Base-by-base conservation (phyloP, 2,329 filamentous ascomycete species). In the Cadophora sp. region DNA sequence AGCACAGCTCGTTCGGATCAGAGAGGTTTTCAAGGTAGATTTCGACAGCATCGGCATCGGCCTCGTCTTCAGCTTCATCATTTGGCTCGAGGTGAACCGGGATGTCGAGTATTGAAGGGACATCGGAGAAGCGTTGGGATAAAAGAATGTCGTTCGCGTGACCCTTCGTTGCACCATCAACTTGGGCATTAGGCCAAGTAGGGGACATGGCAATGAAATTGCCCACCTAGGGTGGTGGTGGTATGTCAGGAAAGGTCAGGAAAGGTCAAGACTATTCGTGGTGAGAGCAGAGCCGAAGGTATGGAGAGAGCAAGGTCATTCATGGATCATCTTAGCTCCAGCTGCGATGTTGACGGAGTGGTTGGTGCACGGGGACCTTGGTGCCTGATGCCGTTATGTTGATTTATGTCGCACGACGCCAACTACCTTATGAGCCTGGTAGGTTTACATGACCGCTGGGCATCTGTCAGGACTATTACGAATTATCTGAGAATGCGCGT, bases 1-100 rank as follows among this genome's bases (percentile, higher is more conserved):
- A 95, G 79, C 96, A 99, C 5, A 99, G 86, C 81, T 99, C 96
- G 55, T 92, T 97, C 20, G 93, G 93, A 77, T 98, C 96, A 78
- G 94, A 88, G 45, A 97, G 89, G 71, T 95, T 93, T 77, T 94
- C 91, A 62, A 98, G 88, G 77, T 96, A 93, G 75, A 99, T 93
- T 81, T 98, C 96, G 79, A 99, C 96, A 62, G 87, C 87, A 76
- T 94, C 87, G 33, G 78, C 78, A 71, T 90, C 88, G 73, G 89
- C 88, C 73, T 89, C 87, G 69, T 84, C 84, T 71, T 88, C 39
- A 11, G 3, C 39, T 43, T 43, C 41, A 7, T n/a, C 41, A 5
- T n/a, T 45, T 45, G 8, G 41, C 41, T 45, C 41, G 41, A 45
- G 41, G 41, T 45, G 85, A 11, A 90, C 87, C 16, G 88, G 88